Evolutionary conservation across 805 yeast genomes (phyloP).

Genomic region (Yarrowia alimentaria): DNA sequence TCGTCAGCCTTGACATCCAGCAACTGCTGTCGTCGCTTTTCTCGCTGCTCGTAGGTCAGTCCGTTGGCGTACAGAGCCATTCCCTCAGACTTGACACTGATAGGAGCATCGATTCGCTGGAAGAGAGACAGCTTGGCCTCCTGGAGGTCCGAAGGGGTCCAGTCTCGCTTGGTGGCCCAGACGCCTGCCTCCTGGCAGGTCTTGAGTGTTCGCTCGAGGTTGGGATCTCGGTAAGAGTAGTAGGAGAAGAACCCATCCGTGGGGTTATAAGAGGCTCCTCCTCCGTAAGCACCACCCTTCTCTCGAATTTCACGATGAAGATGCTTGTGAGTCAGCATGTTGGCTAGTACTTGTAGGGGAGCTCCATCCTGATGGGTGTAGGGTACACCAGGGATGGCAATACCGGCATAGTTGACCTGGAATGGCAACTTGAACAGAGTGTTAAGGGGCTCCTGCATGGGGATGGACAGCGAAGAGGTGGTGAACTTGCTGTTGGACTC

Average conservation of each 20-base stretch:
- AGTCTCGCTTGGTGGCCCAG: slow-evolving; percentile 49
- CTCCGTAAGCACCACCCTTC: slow-evolving; percentile 97
- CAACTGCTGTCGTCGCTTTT: slow-evolving; percentile 70
- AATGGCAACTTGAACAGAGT: slow-evolving; percentile 72
- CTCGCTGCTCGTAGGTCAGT: slow-evolving; percentile 74
- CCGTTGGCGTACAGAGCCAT: slow-evolving; percentile 61
- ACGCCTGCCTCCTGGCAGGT: slow-evolving; percentile 56
- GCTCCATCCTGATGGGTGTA: slow-evolving; percentile 78
- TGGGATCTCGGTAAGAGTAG: slow-evolving; percentile 94
- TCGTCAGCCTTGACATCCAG: slow-evolving; percentile 65
- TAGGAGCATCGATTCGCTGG: slow-evolving; percentile 90
- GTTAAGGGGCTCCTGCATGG: slow-evolving; percentile 32
- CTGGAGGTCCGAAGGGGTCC: slow-evolving; percentile 67
- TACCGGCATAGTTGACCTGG: slow-evolving; percentile 81
- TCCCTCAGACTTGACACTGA: slow-evolving; percentile 78
- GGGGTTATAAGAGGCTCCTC: slow-evolving; percentile 83
- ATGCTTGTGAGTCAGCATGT: slow-evolving; percentile 74
- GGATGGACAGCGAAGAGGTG: slow-evolving; percentile 17
- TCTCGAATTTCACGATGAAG: slow-evolving; percentile 89
- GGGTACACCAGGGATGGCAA: slow-evolving; percentile 62
- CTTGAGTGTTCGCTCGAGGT: slow-evolving; percentile 64
- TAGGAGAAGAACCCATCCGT: slow-evolving; percentile 74
- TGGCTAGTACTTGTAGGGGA: slow-evolving; percentile 75
- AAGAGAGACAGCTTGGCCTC: slow-evolving; percentile 90
- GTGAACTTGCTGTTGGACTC: slow-evolving; percentile 29